Conservation (phyloP, 2,329 filamentous ascomycete genomes). For the Fusarium verticillioides region DNA sequence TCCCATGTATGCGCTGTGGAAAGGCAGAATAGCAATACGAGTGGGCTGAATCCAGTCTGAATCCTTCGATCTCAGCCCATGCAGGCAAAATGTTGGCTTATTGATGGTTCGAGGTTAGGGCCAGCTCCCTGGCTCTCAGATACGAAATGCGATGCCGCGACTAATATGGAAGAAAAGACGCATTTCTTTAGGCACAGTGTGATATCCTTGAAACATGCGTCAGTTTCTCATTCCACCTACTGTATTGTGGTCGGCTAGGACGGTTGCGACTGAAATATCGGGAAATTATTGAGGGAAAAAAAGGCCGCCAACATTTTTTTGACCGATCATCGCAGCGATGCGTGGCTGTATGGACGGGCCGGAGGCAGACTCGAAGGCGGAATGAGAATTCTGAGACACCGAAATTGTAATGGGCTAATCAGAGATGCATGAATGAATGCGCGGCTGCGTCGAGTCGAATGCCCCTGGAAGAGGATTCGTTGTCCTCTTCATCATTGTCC, state of each 20-base stretch:
- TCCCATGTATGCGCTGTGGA: constrained; percentile 7
- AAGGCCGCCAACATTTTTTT: constrained; percentile 15
- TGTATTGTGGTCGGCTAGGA: constrained; percentile 23
- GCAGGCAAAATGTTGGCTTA: constrained; percentile 6
- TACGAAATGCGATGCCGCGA: constrained; percentile 23
- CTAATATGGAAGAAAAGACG: constrained; percentile 23
- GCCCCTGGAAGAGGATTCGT: constrained; percentile 16
- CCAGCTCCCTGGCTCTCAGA: constrained; percentile 14
- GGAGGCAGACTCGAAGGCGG: constrained; percentile 38
- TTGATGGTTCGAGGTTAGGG: constrained; percentile 9
- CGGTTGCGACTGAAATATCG: constrained; percentile 20
- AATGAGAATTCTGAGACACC: constrained; percentile 16
- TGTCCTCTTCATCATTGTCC: constrained; percentile 30
- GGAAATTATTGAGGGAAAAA: constrained; percentile 15
- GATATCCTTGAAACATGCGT: constrained; percentile 1
- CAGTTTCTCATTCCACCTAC: constrained; percentile 6
- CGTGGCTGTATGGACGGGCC: constrained; percentile 18
- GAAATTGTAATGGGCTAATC: neutral
- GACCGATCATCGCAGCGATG: constrained; percentile 22
- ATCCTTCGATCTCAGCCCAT: constrained; percentile 21
- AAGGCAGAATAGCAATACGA: constrained; percentile 16
- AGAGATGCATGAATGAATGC: constrained; percentile 21
- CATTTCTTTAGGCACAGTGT: constrained; percentile 36
- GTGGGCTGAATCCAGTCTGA: constrained; percentile 16
- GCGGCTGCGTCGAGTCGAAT: neutral